Conservation (phyloP, 2,329 filamentous ascomycete species). For the Colletotrichum trifolii region DNA sequence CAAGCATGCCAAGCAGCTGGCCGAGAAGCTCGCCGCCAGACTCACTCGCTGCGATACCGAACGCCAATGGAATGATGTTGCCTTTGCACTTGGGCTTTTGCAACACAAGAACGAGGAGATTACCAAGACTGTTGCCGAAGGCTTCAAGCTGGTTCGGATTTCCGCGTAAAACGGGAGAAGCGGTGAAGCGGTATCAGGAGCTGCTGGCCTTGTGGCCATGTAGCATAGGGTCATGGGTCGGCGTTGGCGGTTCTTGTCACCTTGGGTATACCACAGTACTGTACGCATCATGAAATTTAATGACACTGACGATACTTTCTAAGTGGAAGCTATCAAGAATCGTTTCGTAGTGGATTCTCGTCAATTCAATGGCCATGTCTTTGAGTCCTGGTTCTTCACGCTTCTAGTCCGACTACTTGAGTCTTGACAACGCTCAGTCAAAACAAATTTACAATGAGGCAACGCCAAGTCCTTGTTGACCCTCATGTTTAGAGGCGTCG, state of each 20-base stretch:
- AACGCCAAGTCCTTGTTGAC: too few species aligned
- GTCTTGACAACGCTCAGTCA: too few species aligned
- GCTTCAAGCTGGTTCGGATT: constrained; percentile 78
- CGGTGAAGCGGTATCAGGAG: background rate
- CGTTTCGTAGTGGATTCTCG: too few species aligned
- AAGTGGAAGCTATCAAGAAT: too few species aligned
- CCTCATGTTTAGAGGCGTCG: too few species aligned
- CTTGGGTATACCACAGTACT: constrained; percentile 32
- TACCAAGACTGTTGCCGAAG: constrained; percentile 77
- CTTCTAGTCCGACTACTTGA: too few species aligned
- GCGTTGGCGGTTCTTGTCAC: constrained; percentile 30
- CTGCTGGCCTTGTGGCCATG: constrained; percentile 26
- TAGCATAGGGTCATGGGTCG: constrained; percentile 29
- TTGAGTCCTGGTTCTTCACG: too few species aligned
- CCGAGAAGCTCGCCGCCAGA: constrained; percentile 90
- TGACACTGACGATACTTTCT: constrained; percentile 28
- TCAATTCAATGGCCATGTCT: too few species aligned
- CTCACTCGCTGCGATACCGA: constrained; percentile 89
- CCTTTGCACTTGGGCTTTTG: constrained; percentile 87
- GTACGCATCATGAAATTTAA: constrained; percentile 30
- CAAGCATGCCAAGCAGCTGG: constrained; percentile 94
- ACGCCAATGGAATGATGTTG: constrained; percentile 97
- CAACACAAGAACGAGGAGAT: constrained; percentile 96
- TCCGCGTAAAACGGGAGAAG: constrained; percentile 56
- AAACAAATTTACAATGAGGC: too few species aligned